Evolutionary conservation across 208 protist species (phyloP).

Genomic region (Giardia duodenalis): DNA sequence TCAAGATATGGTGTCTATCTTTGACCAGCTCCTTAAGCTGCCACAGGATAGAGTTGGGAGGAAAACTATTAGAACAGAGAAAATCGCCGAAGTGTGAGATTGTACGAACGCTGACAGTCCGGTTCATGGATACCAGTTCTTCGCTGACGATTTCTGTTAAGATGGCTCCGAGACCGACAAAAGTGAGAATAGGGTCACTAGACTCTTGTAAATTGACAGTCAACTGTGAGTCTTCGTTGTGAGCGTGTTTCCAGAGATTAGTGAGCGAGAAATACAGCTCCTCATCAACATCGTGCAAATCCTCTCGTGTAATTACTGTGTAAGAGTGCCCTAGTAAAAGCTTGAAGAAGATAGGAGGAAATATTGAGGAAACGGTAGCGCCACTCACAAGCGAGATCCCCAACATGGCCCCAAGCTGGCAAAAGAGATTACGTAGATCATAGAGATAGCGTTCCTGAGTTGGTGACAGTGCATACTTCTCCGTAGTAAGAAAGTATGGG

Average conservation of each 20-base stretch:
- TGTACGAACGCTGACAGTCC: too few relatives aligned
- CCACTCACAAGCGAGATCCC: slow-evolving; percentile 77
- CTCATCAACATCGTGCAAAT: not conserved
- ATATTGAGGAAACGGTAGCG: slow-evolving; percentile 67
- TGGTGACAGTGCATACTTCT: slow-evolving; percentile 36
- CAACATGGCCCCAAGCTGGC: slow-evolving; percentile 47
- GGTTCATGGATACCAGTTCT: not conserved
- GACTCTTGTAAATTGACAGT: too few relatives aligned
- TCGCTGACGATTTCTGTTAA: not conserved
- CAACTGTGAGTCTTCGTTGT: too few relatives aligned
- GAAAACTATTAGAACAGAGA: not conserved
- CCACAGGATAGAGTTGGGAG: not conserved
- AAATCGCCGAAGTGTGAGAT: not conserved
- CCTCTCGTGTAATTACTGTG: not conserved
- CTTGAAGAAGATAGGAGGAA: slow-evolving; percentile 51
- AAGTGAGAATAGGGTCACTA: not conserved
- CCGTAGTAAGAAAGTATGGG: too few relatives aligned
- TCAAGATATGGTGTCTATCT: not conserved
- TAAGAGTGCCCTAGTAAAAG: not conserved
- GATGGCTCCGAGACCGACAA: not conserved
- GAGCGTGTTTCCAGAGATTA: not conserved
- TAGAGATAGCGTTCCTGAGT: slow-evolving; percentile 32
- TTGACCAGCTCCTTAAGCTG: not conserved
- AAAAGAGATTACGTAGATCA: not conserved
- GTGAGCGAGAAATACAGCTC: not conserved